These are phyloP conservation scores for Pseudogymnoascus sp. DNA, from an alignment of 2,329 filamentous ascomycete species.

Conservation along the genomic window DNA sequence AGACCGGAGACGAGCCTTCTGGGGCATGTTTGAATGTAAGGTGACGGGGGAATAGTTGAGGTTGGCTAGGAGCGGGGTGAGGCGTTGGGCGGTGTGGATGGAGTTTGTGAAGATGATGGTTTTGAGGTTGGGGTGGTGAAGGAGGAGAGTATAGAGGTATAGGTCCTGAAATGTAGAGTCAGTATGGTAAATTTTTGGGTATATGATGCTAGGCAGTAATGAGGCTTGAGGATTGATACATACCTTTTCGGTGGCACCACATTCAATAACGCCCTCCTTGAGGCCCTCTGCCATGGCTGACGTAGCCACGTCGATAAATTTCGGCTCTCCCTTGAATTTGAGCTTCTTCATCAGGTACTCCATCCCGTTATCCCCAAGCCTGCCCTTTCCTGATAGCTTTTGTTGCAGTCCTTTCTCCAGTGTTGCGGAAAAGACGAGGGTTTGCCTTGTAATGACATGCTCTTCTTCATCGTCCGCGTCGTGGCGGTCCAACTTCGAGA, in stretches of 20 bases:
- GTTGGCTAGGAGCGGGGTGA: conserved; percentile 77
- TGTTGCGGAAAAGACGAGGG: conserved; percentile 92
- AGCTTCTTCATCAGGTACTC: conserved; percentile 88
- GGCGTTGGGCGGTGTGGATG: conserved; percentile 81
- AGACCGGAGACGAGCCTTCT: conserved; percentile 90
- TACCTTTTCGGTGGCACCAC: conserved; percentile 86
- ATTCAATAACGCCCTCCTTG: conserved; percentile 87
- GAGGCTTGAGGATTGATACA: conserved; percentile 18
- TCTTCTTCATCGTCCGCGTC: conserved; percentile 44
- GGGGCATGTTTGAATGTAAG: conserved; percentile 89
- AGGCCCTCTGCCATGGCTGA: conserved; percentile 81
- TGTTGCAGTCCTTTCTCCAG: conserved; percentile 89
- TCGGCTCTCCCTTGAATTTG: conserved; percentile 79
- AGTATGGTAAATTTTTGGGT: conserved; percentile 18
- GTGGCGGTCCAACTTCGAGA: conserved; percentile 69
- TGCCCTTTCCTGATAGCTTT: conserved; percentile 71
- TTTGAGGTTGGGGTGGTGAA: conserved; percentile 73
- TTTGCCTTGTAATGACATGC: conserved; percentile 58
- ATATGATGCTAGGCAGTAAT: background rate
- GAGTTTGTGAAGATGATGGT: conserved; percentile 94
- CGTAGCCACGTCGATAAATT: conserved; percentile 89
- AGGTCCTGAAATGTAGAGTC: conserved; percentile 55
- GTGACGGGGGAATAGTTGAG: conserved; percentile 70
- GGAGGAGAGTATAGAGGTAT: conserved; percentile 80
- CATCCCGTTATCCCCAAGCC: conserved; percentile 69